A percentile compares a stretch with the other conserved stretches of the same genome.
phyloP scores from a whole-genome alignment of 441 rosid genomes.

The Arabidopsis hybrid region DNA sequence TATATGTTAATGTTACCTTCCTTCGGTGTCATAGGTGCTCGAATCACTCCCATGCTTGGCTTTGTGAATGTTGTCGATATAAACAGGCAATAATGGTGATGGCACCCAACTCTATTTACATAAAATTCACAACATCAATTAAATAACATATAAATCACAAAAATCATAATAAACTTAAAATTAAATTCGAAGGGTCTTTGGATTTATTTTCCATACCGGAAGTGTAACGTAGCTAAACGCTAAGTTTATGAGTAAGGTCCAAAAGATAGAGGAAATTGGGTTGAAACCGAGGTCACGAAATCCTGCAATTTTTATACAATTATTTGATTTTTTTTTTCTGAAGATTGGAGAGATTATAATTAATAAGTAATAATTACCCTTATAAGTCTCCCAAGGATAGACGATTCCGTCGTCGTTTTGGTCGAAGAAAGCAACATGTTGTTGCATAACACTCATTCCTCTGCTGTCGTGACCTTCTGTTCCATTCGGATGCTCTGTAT shows the following conservation, averaged over 20 bases:
- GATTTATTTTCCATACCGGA: conserved; percentile 56
- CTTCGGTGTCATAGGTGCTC: conserved; percentile 79
- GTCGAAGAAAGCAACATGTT: conserved; percentile 90
- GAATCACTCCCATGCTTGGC: conserved; percentile 86
- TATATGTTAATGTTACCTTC: conserved; percentile 55
- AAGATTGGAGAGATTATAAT: background rate
- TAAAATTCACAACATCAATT: background rate
- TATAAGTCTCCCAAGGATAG: conserved; percentile 92
- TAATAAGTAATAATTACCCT: conserved; percentile 45
- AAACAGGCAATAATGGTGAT: conserved; percentile 73
- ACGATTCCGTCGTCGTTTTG: conserved; percentile 74
- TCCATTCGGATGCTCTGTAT: conserved; percentile 74
- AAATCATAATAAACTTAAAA: background rate
- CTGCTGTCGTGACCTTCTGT: conserved; percentile 60
- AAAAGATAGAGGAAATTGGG: conserved; percentile 54
- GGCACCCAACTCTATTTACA: conserved; percentile 76
- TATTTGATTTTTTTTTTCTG: background rate
- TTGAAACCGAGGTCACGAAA: conserved; percentile 76
- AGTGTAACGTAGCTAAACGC: conserved; percentile 72
- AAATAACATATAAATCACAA: no score
- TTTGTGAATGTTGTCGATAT: conserved; percentile 81
- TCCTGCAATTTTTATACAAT: conserved; percentile 46
- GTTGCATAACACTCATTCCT: conserved; percentile 83
- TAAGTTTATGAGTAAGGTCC: conserved; percentile 52
- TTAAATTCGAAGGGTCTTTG: background rate